These are phyloP conservation scores for Sporothrix luriei DNA, from an alignment of 2,329 filamentous ascomycete genomes.

Conservation along the genomic window DNA sequence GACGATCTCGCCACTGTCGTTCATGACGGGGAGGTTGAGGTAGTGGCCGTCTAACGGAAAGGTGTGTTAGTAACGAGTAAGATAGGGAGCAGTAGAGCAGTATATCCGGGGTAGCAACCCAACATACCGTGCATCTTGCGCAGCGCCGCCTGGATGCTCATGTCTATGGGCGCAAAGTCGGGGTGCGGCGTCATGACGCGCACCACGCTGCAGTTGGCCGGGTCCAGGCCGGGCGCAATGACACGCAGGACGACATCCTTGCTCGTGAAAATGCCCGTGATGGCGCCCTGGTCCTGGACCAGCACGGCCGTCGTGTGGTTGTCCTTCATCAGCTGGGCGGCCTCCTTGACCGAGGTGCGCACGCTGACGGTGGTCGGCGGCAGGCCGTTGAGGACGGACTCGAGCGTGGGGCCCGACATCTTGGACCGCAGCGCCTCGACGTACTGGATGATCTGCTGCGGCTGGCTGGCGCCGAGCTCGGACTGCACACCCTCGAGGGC, in stretches of 20 bases:
- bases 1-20: slow-evolving; percentile 93
- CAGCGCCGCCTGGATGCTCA: slow-evolving; percentile 97
- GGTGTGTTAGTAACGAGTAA: slow-evolving; percentile 32
- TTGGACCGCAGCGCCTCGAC: slow-evolving; percentile 92
- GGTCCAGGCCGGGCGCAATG: slow-evolving; percentile 94
- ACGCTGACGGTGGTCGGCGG: slow-evolving; percentile 95
- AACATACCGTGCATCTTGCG: slow-evolving; percentile 95
- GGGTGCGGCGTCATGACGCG: slow-evolving; percentile 99
- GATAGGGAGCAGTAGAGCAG: not conserved
- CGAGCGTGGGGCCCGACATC: slow-evolving; percentile 96
- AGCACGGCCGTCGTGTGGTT: slow-evolving; percentile 96
- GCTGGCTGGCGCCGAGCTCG: slow-evolving; percentile 91
- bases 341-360: slow-evolving; percentile 93
- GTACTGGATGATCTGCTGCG: slow-evolving; percentile 98
- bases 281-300: slow-evolving; percentile 94
- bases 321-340: slow-evolving; percentile 95
- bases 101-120: not conserved
- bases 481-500: slow-evolving; percentile 97
- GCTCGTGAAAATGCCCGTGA: slow-evolving; percentile 98
- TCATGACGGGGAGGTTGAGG: slow-evolving; percentile 97
- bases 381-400: slow-evolving; percentile 88
- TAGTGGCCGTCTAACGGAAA: slow-evolving; percentile 83
- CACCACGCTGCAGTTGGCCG: slow-evolving; percentile 92
- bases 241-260: slow-evolving; percentile 98
- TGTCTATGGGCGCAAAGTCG: slow-evolving; percentile 97